These are phyloP conservation scores for Solanum hybrid DNA, from an alignment of 305 asterid genomes.

Conservation along the genomic window DNA sequence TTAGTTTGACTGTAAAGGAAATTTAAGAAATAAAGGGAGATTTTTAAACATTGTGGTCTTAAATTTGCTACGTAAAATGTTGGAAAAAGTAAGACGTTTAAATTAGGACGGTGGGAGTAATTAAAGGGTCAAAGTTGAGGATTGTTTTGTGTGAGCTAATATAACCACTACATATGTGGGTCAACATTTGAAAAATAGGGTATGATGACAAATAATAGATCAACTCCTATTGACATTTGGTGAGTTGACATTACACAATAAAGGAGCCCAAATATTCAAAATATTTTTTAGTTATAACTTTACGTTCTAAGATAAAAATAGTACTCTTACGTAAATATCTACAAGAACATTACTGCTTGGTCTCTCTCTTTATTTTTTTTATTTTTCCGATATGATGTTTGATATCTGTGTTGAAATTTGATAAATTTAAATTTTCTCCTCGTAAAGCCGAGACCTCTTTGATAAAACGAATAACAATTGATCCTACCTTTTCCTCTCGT, in stretches of 20 bases:
- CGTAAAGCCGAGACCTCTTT: background rate
- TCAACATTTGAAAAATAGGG: background rate
- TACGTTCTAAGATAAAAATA: background rate
- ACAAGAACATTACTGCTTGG: background rate
- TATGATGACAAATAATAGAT: background rate
- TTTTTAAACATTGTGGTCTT: too few species aligned
- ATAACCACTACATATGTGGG: background rate
- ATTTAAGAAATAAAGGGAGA: too few species aligned
- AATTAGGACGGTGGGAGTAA: background rate
- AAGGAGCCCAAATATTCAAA: background rate
- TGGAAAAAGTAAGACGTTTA: background rate
- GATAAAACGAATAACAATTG: background rate
- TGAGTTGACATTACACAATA: background rate
- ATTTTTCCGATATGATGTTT: rapidly evolving
- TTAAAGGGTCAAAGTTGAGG: background rate
- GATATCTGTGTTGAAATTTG: rapidly evolving
- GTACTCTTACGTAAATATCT: background rate
- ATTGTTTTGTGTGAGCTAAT: background rate
- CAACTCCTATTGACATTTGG: background rate
- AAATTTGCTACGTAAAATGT: too few species aligned
- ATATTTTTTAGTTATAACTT: background rate
- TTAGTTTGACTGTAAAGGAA: too few species aligned
- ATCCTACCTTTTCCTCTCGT: background rate
- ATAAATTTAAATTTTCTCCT: background rate
- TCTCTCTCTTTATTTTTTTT: background rate